Percentiles rank a stretch among this genome's conserved stretches.
These are phyloP conservation scores for Fraxinus paxiana DNA, from an alignment of 305 asterid species.

Conservation along the genomic window DNA sequence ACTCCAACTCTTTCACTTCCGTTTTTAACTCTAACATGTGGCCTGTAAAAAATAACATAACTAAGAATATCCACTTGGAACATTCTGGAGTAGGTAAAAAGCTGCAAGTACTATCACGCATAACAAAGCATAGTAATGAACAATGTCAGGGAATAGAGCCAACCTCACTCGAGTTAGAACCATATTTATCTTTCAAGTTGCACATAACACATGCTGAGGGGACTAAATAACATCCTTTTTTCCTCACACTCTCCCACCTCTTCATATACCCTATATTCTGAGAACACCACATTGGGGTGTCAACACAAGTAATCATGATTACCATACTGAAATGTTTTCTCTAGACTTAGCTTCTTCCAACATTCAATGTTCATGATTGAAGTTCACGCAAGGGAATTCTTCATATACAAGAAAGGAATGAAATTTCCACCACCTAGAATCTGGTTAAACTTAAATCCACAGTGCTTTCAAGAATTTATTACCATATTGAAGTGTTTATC, in stretches of 20 bases:
- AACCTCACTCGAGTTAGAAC: background rate
- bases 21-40: constrained; percentile 30
- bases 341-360: constrained; percentile 10
- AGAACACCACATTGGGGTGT: background rate
- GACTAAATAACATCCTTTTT: background rate
- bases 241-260: constrained; percentile 1
- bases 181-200: constrained; percentile 3
- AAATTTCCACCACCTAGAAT: constrained; percentile 1
- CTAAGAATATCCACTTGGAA: constrained; percentile 18
- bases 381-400: background rate
- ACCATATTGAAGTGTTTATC: constrained; percentile 8
- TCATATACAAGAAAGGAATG: constrained; percentile 1
- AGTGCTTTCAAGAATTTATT: constrained; percentile 11
- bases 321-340: constrained; percentile 5
- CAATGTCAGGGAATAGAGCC: background rate
- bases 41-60: constrained; percentile 31
- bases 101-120: background rate
- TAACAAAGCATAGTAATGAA: background rate
- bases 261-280: constrained; percentile 8
- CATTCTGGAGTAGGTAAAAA: constrained; percentile 2
- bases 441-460: constrained; percentile 15
- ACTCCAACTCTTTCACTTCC: constrained; percentile 34
- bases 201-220: background rate
- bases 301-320: constrained; percentile 1
- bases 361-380: background rate